Conservation (phyloP, 228 moss, liverwort and hornwort species). For the Sphagnum fallax region DNA sequence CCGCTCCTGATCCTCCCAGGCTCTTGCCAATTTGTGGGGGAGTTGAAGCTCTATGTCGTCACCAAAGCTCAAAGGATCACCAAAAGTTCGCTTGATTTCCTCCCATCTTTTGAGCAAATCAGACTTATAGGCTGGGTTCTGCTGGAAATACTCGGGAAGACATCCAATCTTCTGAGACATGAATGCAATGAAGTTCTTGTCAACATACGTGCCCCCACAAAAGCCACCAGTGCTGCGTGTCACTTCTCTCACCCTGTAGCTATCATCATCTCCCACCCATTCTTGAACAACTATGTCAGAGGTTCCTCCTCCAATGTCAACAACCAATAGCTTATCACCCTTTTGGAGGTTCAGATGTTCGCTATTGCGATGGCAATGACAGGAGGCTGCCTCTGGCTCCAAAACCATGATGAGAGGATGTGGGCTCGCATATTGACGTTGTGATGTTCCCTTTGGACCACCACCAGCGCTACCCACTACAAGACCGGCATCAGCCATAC, state of each 20-base stretch:
- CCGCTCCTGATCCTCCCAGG: constrained; percentile 25
- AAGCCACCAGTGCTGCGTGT: constrained; percentile 3
- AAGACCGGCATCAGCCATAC: constrained; percentile 37
- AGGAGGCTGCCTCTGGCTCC: constrained; percentile 57
- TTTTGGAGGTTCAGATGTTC: not conserved
- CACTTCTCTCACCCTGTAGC: constrained; percentile 1
- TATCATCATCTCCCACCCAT: not conserved
- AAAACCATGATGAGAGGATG: constrained; percentile 38
- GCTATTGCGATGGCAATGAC: constrained; percentile 28
- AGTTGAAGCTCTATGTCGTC: constrained; percentile 17
- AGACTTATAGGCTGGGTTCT: not conserved
- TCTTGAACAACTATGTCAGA: constrained; percentile 3
- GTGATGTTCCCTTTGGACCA: not conserved
- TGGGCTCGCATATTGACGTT: constrained; percentile 9
- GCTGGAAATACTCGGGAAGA: not conserved
- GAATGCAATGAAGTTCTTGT: not conserved
- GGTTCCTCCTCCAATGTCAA: constrained; percentile 6
- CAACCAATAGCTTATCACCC: constrained; percentile 2
- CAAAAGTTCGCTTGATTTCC: not conserved
- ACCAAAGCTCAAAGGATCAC: not conserved
- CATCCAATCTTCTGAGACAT: not conserved
- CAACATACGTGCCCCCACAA: constrained; percentile 3
- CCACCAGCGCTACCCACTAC: constrained; percentile 1
- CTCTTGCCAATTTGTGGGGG: constrained; percentile 10
- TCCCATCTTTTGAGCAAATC: not conserved